These are phyloP conservation scores for Ustilago cynodontis DNA, from an alignment of 1,284 basidiomycete genomes.

Conservation along the genomic window DNA sequence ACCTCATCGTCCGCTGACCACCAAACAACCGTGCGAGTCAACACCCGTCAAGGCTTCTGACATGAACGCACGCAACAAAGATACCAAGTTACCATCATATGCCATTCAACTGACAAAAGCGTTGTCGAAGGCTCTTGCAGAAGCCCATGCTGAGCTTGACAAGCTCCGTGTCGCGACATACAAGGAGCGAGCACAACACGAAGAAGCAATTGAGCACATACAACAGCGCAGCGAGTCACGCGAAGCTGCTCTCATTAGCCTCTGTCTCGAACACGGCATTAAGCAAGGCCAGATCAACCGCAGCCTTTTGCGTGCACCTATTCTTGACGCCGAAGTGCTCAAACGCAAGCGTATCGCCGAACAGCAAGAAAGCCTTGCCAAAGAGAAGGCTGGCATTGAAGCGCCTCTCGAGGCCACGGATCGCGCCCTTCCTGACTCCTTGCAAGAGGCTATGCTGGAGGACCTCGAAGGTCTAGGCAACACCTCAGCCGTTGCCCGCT, in stretches of 20 bases:
- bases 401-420: conserved; percentile 20
- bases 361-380: conserved; percentile 36
- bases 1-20: conserved; percentile 26
- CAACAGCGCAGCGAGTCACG: conserved; percentile 48
- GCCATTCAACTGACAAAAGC: conserved; percentile 40
- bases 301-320: conserved; percentile 46
- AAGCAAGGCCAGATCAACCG: conserved; percentile 56
- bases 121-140: conserved; percentile 33
- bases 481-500: conserved; percentile 20
- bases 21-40: conserved; percentile 35
- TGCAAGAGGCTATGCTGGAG: conserved; percentile 66
- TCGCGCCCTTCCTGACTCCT: conserved; percentile 51
- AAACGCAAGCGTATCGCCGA: conserved; percentile 46
- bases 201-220: conserved; percentile 32
- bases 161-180: conserved; percentile 13
- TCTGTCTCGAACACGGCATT: conserved; percentile 56
- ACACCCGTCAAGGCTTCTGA: conserved; percentile 40
- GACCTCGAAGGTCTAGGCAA: conserved; percentile 49
- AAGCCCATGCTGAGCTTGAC: conserved; percentile 33
- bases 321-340: conserved; percentile 49
- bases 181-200: conserved; percentile 27
- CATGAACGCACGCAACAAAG: neutral
- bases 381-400: conserved; percentile 26
- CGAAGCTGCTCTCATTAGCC: conserved; percentile 42
- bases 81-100: conserved; percentile 18